Base-by-base conservation (phyloP, 2,329 filamentous ascomycete species). In the Pyrenochaeta sp. region DNA sequence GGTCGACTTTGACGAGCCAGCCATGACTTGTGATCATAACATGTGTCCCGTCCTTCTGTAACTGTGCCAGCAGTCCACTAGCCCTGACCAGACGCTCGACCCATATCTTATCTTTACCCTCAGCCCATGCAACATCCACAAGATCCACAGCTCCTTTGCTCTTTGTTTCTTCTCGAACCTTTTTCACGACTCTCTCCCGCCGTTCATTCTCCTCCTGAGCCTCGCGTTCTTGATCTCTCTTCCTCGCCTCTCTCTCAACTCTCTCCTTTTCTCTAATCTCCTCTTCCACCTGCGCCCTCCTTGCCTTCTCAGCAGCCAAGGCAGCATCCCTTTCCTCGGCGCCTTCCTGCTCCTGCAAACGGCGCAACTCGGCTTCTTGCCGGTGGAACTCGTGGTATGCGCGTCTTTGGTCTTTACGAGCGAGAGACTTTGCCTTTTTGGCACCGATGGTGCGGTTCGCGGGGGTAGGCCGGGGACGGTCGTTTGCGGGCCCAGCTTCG, bases 311-410 rank as follows among this genome's bases (percentile, higher is more conserved):
- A 1, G 73, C 71, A 2, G 71, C 73, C 2, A 78, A 60, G 10
- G 69, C 70, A 4, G 76, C 78, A 46, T 82, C 79, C 1, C 81
- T 74, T 61, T 81, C 80, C 17, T 76, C 77, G 0, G 74, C 74
- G 4, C 75, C 76, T 39, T 75, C 77, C 0, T 75, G 77, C 7
- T 81, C 79, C 10, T 67, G 67, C 1, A 76, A 69, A 0, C 79
- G 72, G 17, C 80, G 76, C 17, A 77, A 71, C 37, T 82, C 80
- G 4, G 78, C 79, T 68, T 82, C 79, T 12, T 77, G 75, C 1
- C 79, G 72, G 55, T 78, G 71, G 60, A 82, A 83, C 58, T 83
- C 81, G 62, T 82, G 75, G 63, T 83, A 83, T 14, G 74, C 74
- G 14, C 75, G 63, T 1, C 73, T 69, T 53, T 77, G 73, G 52